These are phyloP conservation scores for Phlebiopsis flavidoalba DNA, from an alignment of 768 basidiomycete species.

Conservation along the genomic window DNA sequence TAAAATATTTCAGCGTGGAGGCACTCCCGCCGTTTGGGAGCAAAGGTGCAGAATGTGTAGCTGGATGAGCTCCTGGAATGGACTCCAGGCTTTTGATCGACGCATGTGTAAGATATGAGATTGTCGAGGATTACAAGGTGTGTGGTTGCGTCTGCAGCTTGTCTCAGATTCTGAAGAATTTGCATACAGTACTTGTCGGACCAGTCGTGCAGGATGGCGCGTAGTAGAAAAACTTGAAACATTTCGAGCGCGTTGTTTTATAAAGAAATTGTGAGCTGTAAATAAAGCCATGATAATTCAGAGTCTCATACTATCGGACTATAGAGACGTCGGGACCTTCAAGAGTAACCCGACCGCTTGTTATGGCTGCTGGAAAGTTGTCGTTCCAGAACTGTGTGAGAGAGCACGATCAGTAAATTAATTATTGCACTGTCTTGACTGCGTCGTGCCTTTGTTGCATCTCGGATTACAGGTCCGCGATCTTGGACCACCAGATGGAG, in stretches of 20 bases:
- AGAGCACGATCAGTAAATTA: neutral
- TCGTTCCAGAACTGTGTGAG: slow-evolving; percentile 1
- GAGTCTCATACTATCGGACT: neutral
- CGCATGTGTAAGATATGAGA: slow-evolving; percentile 18
- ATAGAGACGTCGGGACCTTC: neutral
- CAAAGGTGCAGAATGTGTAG: neutral
- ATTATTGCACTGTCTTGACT: neutral
- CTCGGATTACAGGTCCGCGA: slow-evolving; percentile 18
- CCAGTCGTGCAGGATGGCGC: slow-evolving; percentile 29
- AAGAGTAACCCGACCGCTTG: neutral
- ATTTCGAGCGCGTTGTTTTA: slow-evolving; percentile 23
- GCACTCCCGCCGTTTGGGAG: slow-evolving; percentile 2
- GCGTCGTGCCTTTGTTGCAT: slow-evolving; percentile 15
- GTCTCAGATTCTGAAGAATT: slow-evolving; percentile 22
- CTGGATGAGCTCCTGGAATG: neutral
- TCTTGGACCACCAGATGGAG: slow-evolving; percentile 29
- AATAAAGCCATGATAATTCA: neutral
- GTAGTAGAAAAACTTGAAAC: slow-evolving; percentile 21
- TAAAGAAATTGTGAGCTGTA: slow-evolving; percentile 22
- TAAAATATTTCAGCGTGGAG: neutral
- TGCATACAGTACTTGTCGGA: slow-evolving; percentile 24
- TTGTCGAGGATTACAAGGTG: slow-evolving; percentile 21
- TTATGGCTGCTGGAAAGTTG: neutral
- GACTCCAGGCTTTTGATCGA: slow-evolving; percentile 8
- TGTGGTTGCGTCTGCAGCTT: slow-evolving; percentile 18